Conservation (phyloP, 129 eudicot species). For the Deinandra increscens region DNA sequence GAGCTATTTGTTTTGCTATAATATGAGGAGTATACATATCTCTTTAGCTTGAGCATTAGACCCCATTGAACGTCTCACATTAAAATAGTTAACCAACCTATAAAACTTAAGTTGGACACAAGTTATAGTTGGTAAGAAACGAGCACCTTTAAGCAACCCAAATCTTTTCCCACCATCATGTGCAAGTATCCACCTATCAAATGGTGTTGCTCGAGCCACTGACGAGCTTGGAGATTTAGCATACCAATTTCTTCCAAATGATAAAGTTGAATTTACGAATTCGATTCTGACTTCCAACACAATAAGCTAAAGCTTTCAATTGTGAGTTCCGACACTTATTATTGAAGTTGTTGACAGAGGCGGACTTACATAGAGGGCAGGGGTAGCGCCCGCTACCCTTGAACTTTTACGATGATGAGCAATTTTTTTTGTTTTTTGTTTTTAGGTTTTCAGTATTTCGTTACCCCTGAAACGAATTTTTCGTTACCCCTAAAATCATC, state of each 20-base stretch:
- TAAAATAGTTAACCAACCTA: background rate
- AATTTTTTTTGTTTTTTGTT: no score
- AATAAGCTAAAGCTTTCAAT: background rate
- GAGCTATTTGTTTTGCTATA: no score
- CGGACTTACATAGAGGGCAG: no score
- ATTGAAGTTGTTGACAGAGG: no score
- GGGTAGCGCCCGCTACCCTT: no score
- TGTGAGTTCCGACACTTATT: no score
- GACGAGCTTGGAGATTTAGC: background rate
- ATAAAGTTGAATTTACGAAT: background rate
- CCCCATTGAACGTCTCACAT: background rate
- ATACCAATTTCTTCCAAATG: background rate
- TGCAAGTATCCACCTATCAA: background rate
- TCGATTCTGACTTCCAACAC: background rate
- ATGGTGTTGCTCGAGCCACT: background rate
- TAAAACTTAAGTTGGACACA: background rate
- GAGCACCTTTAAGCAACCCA: background rate
- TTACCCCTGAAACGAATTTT: no score
- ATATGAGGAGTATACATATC: background rate
- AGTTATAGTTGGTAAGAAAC: background rate
- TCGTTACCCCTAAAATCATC: no score
- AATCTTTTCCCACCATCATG: background rate
- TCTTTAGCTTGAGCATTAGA: background rate
- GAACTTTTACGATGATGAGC: no score
- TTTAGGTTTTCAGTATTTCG: no score